phyloP scores from a whole-genome alignment of 1,139 yeast genomes.

The Trichomonascaceae sp. region DNA sequence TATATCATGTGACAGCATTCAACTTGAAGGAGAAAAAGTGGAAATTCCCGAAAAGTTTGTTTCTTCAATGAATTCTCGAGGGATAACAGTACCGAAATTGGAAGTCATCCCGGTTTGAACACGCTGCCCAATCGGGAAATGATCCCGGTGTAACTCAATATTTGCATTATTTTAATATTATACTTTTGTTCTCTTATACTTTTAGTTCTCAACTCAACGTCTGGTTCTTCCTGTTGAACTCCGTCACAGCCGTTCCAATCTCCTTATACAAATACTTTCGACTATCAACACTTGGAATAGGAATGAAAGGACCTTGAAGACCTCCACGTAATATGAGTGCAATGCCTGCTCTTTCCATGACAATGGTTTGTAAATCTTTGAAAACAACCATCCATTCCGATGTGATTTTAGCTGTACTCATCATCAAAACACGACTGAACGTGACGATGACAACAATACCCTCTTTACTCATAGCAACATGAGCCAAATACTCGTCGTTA shows the following conservation, averaged over 20 bases:
- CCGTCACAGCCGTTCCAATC: conserved; percentile 75
- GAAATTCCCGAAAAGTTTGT: conserved; percentile 4
- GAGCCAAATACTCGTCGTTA: conserved; percentile 76
- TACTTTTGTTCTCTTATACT: not conserved
- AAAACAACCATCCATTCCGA: conserved; percentile 62
- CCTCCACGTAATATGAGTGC: conserved; percentile 55
- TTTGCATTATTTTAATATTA: not conserved
- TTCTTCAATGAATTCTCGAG: conserved; percentile 1
- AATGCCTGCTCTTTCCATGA: conserved; percentile 77
- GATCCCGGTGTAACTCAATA: not conserved
- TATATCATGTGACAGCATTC: not conserved
- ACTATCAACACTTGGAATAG: conserved; percentile 63
- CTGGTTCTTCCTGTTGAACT: conserved; percentile 47
- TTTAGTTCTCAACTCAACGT: conserved; percentile 19
- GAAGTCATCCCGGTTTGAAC: not conserved
- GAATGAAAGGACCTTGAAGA: conserved; percentile 68
- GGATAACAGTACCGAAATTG: not conserved
- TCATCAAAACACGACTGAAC: conserved; percentile 59
- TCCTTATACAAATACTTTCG: conserved; percentile 63
- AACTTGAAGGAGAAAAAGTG: conserved; percentile 8
- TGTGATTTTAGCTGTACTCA: conserved; percentile 56
- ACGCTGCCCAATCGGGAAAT: not conserved
- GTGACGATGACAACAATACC: conserved; percentile 76
- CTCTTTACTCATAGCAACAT: conserved; percentile 66
- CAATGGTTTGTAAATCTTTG: conserved; percentile 58